These are phyloP conservation scores for Andrographis paniculata DNA, from an alignment of 305 asterid genomes.

Conservation along the genomic window DNA sequence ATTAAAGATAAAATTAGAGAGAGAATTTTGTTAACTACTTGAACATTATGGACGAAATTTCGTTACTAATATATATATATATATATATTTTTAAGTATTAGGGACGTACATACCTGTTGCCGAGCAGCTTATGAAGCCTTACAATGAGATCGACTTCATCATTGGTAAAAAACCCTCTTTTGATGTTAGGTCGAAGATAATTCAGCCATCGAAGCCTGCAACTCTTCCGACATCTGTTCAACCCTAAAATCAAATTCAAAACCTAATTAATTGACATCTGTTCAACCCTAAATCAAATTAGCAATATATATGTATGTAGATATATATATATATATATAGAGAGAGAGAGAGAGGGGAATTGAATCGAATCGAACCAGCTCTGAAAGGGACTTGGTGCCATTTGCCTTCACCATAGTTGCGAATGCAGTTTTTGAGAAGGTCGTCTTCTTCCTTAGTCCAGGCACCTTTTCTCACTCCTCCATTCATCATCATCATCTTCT, in stretches of 20 bases:
- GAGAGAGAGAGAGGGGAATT: too few relatives aligned
- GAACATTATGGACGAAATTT: not conserved
- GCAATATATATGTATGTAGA: too few relatives aligned
- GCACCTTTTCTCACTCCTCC: constrained; percentile 25
- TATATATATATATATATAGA: too few relatives aligned
- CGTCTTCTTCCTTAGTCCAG: constrained; percentile 31
- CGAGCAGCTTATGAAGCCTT: constrained; percentile 32
- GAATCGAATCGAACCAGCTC: too few relatives aligned
- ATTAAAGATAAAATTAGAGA: too few relatives aligned
- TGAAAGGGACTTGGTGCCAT: constrained; percentile 30
- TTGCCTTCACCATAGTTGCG: constrained; percentile 30
- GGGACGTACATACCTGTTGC: constrained; percentile 25
- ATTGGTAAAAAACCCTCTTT: constrained; percentile 19
- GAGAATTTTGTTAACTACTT: not conserved
- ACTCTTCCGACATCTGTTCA: constrained; percentile 36
- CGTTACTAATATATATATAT: not conserved
- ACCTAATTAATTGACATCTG: not conserved
- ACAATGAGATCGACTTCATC: constrained; percentile 35
- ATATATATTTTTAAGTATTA: too few relatives aligned
- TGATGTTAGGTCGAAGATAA: constrained; percentile 29
- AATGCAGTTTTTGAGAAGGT: constrained; percentile 19
- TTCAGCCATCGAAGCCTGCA: constrained; percentile 34
- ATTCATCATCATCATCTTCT: too few relatives aligned
- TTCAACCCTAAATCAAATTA: not conserved
- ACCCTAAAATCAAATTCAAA: constrained; percentile 6